Evolutionary conservation across 805 yeast species (phyloP).

Genomic region (Ogataea nonfermentans): DNA sequence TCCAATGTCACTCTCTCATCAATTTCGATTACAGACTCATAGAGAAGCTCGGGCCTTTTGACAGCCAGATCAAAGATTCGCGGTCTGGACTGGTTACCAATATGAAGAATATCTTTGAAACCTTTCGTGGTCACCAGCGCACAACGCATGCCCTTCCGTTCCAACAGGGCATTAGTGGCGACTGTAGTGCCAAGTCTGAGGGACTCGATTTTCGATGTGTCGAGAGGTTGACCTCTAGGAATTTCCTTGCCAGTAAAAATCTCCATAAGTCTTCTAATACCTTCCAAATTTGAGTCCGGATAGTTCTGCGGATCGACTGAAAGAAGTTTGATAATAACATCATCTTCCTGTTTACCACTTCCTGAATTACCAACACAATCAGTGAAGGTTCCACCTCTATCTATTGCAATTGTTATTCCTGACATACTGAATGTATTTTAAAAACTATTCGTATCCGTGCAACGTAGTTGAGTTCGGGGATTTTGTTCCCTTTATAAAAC

Average conservation of each 20-base stretch:
- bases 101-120: constrained; percentile 32
- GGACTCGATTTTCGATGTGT: constrained; percentile 19
- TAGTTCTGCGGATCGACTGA: constrained; percentile 29
- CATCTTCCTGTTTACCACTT: no score
- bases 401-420: no score
- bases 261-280: constrained; percentile 26
- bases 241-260: constrained; percentile 15
- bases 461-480: no score
- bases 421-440: no score
- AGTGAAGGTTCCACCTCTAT: no score
- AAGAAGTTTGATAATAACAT: constrained; percentile 32
- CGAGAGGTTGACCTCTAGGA: constrained; percentile 19
- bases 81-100: constrained; percentile 34
- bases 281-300: constrained; percentile 29
- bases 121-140: constrained; percentile 31
- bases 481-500: no score
- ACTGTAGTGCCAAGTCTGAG: constrained; percentile 30
- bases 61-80: constrained; percentile 23
- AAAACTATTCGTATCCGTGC: no score
- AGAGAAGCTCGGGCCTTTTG: constrained; percentile 23
- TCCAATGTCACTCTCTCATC: constrained; percentile 26
- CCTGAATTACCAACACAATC: no score
- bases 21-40: constrained; percentile 21
- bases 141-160: constrained; percentile 23
- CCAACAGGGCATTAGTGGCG: constrained; percentile 27